Evolutionary conservation across 1,284 basidiomycete genomes (phyloP), one percentile per base, ranked within the genome.

Genomic region (Ustilago xerochloae): DNA sequence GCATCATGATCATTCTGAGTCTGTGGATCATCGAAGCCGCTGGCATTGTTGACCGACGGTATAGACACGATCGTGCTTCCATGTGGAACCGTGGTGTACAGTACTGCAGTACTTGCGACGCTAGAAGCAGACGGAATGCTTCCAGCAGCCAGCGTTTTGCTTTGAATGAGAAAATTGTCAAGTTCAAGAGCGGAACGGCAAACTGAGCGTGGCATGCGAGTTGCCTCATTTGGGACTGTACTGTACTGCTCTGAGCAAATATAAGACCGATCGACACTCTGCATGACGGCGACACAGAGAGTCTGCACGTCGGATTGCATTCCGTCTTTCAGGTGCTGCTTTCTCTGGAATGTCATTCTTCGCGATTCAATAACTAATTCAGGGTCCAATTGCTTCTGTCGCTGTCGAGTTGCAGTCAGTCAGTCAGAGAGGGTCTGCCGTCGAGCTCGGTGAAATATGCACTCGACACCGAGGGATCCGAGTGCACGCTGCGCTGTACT

Each of bases 381-480:
- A 53, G 58, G 51, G 39, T 61, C 35, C 58, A 58, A 46, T 4
- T n/a, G n/a, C n/a, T n/a, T n/a, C n/a, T n/a, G n/a, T n/a, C n/a
- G n/a, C n/a, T n/a, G n/a, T n/a, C n/a, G 22, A 5, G 15, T 20
- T 24, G 22, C 41, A 24, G 9, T 30, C 20, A 15, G 33, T 22
- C n/a, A n/a, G n/a, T n/a, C n/a, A n/a, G n/a, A n/a, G n/a, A n/a
- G 18, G 12, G 22, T 43, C 36, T 46, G 16, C 16, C 39, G 36
- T 22, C 35, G 43, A 32, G 39, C 58, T 57, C 53, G 53, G 58
- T 56, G 15, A 16, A 48, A 53, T 33, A 61, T 67, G 64, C 64
- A 67, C 24, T 18, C 38, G 24, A 61, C 58, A 18, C 64, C 58
- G 64, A 67, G 64, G 22, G 41, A 36, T 53, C 56, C 64, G 64